phyloP scores from a whole-genome alignment of 768 basidiomycete species.

The Cubamyces lactineus region DNA sequence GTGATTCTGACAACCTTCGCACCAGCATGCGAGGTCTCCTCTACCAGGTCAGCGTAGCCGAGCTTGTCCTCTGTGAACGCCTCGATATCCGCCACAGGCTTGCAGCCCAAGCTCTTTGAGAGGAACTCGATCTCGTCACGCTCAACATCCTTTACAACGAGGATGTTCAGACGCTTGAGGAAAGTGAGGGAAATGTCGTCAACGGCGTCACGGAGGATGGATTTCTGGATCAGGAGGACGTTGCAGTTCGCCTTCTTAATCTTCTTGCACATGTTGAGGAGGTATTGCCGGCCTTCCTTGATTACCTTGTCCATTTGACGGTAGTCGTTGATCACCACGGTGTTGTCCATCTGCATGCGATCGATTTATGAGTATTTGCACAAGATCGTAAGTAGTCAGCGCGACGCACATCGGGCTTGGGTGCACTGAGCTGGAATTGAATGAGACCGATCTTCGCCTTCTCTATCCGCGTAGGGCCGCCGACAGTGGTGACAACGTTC shows the following conservation, averaged over 20 bases:
- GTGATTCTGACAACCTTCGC: slow-evolving; percentile 94
- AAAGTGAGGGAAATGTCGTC: slow-evolving; percentile 97
- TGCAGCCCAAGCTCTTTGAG: slow-evolving; percentile 91
- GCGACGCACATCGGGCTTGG: slow-evolving; percentile 89
- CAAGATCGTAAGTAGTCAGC: too few species aligned
- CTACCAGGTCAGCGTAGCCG: slow-evolving; percentile 93
- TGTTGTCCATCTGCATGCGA: slow-evolving; percentile 91
- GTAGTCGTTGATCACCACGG: slow-evolving; percentile 98
- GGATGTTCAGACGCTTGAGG: slow-evolving; percentile 94
- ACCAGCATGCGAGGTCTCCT: slow-evolving; percentile 80
- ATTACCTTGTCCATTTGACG: slow-evolving; percentile 99
- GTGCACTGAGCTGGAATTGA: slow-evolving; percentile 97
- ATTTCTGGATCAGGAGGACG: slow-evolving; percentile 98
- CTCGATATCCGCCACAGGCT: slow-evolving; percentile 96
- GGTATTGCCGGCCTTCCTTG: slow-evolving; percentile 97
- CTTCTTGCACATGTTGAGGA: slow-evolving; percentile 97
- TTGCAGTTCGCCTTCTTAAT: slow-evolving; percentile 99
- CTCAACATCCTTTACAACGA: slow-evolving; percentile 96
- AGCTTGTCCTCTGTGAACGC: slow-evolving; percentile 98
- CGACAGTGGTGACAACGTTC: slow-evolving; percentile 86
- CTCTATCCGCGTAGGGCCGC: slow-evolving; percentile 93
- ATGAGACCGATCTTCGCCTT: slow-evolving; percentile 98
- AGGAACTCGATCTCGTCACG: slow-evolving; percentile 99
- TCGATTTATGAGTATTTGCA: too few species aligned
- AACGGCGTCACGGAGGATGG: slow-evolving; percentile 98